Base-by-base conservation (phyloP, 2,329 filamentous ascomycete genomes). In the Myriangium duriaei region DNA sequence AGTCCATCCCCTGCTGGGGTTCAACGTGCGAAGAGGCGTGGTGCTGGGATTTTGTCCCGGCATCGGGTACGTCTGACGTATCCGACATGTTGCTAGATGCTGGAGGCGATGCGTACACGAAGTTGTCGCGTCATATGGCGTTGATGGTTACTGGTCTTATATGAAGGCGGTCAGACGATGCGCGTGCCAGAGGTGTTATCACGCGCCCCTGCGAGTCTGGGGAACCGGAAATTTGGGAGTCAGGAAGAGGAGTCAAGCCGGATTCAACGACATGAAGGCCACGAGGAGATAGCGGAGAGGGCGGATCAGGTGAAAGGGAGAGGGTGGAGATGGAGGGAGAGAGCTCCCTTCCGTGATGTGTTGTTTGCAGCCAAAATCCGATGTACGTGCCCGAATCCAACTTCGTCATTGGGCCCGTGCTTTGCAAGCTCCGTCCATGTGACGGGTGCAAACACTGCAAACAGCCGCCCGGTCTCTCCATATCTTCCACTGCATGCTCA, bases 1-100 rank as follows among this genome's bases (percentile, higher is more conserved):
- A 57, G 45, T 57, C 51, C 34, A 46, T 39, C 14, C 29, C 36
- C 34, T 32, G 37, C 26, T 34, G 34, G 16, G 36, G 30, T 7
- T 11, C 30, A 11, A 34, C 28, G 9, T n/a, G n/a, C n/a, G 21
- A 26, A 9, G 37, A 31, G 4, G 37, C n/a, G 3, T 32, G 36
- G 11, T 39, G 13, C 15, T 29, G 32, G 13, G 36, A 28, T 28
- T 43, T 42, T 9, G 40, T 26, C 14, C 30, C 35, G 16, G 37
- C n/a, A 28, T 41, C 45, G 16, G 42, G 43, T 11, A 48, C 45
- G 17, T 42, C 41, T 26, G 37, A 39, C 5, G 47, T 34, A 11
- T 47, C 44, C 4, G 47, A 49, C 48, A 49, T 49, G 39, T 12
- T 44, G 38, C 21, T 16, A 11, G 18, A 21, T 17, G 9, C 21